Base-by-base conservation (phyloP, 2,329 filamentous ascomycete species). In the Macrophomina phaseolina region DNA sequence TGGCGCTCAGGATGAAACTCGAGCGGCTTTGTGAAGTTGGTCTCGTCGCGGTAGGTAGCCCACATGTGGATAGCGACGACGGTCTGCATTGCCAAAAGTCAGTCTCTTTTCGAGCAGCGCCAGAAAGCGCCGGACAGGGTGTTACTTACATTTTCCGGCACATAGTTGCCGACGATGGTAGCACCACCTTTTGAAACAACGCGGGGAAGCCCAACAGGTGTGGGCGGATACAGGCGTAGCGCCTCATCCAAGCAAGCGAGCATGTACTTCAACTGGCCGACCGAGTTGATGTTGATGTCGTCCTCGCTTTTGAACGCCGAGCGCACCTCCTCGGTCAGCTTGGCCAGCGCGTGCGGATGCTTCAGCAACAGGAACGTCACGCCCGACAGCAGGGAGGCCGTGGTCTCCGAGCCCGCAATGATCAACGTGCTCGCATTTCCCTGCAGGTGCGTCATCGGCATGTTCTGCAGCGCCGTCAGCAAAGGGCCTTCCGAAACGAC, bases 211-310 rank as follows among this genome's bases (percentile, higher is more conserved):
- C 80, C 79, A 32, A 75, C 74, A 3, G 81, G 77, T 4, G 83
- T 78, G 0, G 82, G 81, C 1, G 82, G 81, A 69, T 81, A 81
- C 61, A 82, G 78, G 5, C 83, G 75, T 5, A 84, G 73, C 1
- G 76, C 79, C 72, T 85, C 82, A 61, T 82, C 78, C 7, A 84
- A 74, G 67, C 80, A 80, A 4, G 82, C 82, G 46, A 80, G 76
- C 67, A 83, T 73, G 68, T 82, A 85, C 1, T 74, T 72, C 23
- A 80, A 67, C n/a, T 46, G 67, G 4, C 68, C 67, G 1, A 75
- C 69, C 6, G 72, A 68, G 34, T 75, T 72, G 71, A 76, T 76
- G 58, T 71, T 75, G 36, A 78, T 68, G 18, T 78, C 76, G n/a
- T 70, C 70, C 66, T 76, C 72, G 7, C 67, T 69, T 23, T 73